These are phyloP conservation scores for Pseudopyrenochaeta lycopersici DNA, from an alignment of 2,329 filamentous ascomycete genomes.

Conservation along the genomic window DNA sequence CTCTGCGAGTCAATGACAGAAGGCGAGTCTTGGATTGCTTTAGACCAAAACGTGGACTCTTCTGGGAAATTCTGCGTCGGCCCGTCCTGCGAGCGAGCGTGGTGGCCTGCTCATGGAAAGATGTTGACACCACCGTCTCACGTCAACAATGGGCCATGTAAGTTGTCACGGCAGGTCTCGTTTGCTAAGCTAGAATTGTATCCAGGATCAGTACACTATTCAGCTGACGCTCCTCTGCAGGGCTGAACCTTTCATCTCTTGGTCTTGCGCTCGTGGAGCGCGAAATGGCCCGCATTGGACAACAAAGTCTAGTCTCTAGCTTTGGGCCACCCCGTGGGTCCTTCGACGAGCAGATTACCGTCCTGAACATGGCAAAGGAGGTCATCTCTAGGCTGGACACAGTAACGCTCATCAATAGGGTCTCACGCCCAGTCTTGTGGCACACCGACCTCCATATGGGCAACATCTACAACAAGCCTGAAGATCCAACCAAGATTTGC, in stretches of 20 bases:
- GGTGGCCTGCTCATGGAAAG: conserved; percentile 16
- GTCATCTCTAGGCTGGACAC: conserved; percentile 16
- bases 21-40: conserved; percentile 6
- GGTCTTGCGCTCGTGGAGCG: conserved; percentile 27
- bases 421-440: conserved; percentile 19
- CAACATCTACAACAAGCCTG: conserved; percentile 42
- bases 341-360: conserved; percentile 18
- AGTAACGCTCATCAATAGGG: conserved; percentile 5
- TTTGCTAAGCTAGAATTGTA: too few species aligned
- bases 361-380: conserved; percentile 20
- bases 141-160: conserved; percentile 23
- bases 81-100: conserved; percentile 24
- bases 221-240: conserved; percentile 19
- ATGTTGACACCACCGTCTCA: conserved; percentile 1
- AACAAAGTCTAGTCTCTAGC: neutral
- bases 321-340: conserved; percentile 16
- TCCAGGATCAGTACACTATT: too few species aligned
- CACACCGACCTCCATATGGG: conserved; percentile 52
- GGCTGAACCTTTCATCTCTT: conserved; percentile 25
- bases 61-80: conserved; percentile 27
- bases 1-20: conserved; percentile 21
- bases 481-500: conserved; percentile 24
- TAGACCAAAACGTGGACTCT: conserved; percentile 13
- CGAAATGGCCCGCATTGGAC: conserved; percentile 18
- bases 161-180: too few species aligned